These are phyloP conservation scores for Solanum hybrid DNA, from an alignment of 305 asterid genomes.

Conservation along the genomic window DNA sequence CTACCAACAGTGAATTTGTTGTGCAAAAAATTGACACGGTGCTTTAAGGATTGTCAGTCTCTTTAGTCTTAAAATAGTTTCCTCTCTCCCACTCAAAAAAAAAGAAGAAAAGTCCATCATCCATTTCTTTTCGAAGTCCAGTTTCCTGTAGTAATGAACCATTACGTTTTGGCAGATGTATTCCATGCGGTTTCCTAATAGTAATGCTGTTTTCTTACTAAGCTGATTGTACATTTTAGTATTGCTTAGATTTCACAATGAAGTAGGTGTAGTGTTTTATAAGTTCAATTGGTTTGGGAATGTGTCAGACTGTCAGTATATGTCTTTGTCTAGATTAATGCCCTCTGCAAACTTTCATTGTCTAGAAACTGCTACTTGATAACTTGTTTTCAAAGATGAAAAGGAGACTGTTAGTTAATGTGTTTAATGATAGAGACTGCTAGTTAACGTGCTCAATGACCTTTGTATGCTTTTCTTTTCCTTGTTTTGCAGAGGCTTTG, in stretches of 20 bases:
- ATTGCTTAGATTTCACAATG: neutral
- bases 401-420: neutral
- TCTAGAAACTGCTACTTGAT: neutral
- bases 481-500: conserved; percentile 71
- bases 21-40: neutral
- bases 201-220: neutral
- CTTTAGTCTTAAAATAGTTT: neutral
- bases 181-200: neutral
- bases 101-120: neutral
- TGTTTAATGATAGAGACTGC: neutral
- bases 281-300: neutral
- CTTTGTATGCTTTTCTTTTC: neutral
- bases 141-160: neutral
- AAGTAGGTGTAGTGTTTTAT: neutral
- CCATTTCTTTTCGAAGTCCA: neutral
- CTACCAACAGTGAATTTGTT: neutral
- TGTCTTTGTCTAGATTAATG: neutral
- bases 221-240: neutral
- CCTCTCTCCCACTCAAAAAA: neutral
- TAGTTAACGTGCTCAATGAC: neutral
- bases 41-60: neutral
- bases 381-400: neutral
- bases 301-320: neutral
- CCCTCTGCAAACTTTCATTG: neutral
- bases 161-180: neutral